Percentiles rank a stretch among this genome's conserved stretches.
Conservation (phyloP, 257 asterid species). For the Solanum lycopersicoides region DNA sequence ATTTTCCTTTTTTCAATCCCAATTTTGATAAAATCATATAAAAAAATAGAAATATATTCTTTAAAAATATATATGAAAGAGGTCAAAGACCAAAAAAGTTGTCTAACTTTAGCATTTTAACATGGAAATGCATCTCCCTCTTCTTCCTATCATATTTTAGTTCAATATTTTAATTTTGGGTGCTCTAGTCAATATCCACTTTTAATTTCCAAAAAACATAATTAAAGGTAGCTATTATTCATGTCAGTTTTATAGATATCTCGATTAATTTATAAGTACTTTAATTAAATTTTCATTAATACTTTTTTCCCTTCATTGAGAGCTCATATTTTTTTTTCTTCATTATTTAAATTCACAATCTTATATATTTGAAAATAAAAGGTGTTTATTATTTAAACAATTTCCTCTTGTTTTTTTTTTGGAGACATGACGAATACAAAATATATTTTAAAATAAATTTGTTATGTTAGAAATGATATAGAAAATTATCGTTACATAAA, state of each 20-base stretch:
- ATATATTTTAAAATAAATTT: too few species aligned
- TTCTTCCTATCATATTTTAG: background rate
- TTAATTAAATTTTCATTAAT: too few species aligned
- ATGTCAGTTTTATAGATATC: too few species aligned
- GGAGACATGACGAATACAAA: background rate
- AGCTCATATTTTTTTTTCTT: background rate
- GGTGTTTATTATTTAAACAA: background rate
- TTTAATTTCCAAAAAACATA: background rate
- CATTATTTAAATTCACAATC: too few species aligned
- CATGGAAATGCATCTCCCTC: background rate
- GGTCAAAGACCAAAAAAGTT: background rate
- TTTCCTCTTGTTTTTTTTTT: accelerated
- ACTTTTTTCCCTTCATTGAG: background rate
- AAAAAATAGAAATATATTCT: background rate
- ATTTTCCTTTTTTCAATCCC: background rate
- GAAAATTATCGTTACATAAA: background rate
- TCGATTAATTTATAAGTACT: too few species aligned
- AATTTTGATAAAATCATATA: background rate
- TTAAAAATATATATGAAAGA: background rate
- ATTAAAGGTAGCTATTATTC: background rate
- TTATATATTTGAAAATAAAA: too few species aligned
- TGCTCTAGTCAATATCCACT: background rate
- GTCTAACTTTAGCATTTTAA: background rate
- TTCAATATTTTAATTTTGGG: background rate
- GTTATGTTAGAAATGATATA: too few species aligned